phyloP scores from a whole-genome alignment of 1,284 basidiomycete genomes.

The Mycena citricolor region DNA sequence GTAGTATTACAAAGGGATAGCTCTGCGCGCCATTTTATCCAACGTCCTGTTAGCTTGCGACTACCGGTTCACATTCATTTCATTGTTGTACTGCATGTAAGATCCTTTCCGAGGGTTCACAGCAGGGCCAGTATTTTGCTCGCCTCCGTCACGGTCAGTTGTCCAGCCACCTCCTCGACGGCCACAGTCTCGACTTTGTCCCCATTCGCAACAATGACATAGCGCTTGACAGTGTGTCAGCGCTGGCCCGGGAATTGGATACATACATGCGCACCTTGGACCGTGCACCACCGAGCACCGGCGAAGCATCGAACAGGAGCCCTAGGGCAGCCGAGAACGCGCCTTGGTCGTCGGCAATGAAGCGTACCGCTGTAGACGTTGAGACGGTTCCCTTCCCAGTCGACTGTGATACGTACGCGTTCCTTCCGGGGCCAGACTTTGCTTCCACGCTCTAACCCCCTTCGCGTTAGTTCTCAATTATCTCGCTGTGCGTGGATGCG shows the following conservation, averaged over 20 bases:
- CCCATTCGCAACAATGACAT: conserved; percentile 55
- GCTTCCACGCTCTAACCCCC: conserved; percentile 72
- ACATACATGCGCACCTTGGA: conserved; percentile 51
- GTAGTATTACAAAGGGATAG: too few relatives aligned
- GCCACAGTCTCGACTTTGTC: conserved; percentile 53
- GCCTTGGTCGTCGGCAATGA: conserved; percentile 69
- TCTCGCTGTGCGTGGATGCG: too few relatives aligned
- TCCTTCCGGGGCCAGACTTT: conserved; percentile 54
- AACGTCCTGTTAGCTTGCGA: too few relatives aligned
- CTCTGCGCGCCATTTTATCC: too few relatives aligned
- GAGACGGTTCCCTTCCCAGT: not conserved
- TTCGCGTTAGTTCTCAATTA: too few relatives aligned
- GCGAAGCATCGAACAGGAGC: conserved; percentile 62
- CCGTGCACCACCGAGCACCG: conserved; percentile 61
- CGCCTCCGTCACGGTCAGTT: conserved; percentile 59
- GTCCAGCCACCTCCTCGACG: conserved; percentile 58
- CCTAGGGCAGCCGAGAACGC: conserved; percentile 59
- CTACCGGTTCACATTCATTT: too few relatives aligned
- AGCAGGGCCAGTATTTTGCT: conserved; percentile 57
- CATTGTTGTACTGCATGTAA: too few relatives aligned
- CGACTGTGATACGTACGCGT: conserved; percentile 42
- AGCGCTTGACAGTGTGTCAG: conserved; percentile 42
- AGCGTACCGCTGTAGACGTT: conserved; percentile 48
- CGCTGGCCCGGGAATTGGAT: not conserved
- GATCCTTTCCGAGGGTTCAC: too few relatives aligned